Evolutionary conservation across 176 grass and related monocot species (phyloP).

Genomic region (Cenchrus purpureus): DNA sequence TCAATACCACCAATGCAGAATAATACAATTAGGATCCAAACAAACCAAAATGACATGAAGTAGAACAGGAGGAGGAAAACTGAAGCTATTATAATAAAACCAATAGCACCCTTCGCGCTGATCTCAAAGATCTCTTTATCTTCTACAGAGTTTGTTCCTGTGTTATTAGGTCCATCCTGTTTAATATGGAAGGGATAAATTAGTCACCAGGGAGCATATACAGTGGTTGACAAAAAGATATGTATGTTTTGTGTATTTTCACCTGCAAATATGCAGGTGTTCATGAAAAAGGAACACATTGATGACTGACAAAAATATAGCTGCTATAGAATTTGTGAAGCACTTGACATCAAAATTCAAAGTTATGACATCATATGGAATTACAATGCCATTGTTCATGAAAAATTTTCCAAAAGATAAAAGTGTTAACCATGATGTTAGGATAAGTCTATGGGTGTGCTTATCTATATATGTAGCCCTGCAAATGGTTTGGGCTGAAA

Average conservation of each 20-base stretch:
- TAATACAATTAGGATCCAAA: slow-evolving; percentile 87
- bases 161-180: slow-evolving; percentile 73
- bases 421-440: background rate
- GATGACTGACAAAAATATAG: background rate
- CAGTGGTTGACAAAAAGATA: background rate
- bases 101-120: slow-evolving; percentile 77
- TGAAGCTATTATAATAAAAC: slow-evolving; percentile 90
- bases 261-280: slow-evolving; percentile 8
- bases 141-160: slow-evolving; percentile 43
- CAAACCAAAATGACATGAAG: slow-evolving; percentile 96
- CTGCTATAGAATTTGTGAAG: background rate
- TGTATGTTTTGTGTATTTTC: background rate
- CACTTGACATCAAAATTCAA: slow-evolving; percentile 26
- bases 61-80: slow-evolving; percentile 96
- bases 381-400: background rate
- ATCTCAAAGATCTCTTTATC: slow-evolving; percentile 95
- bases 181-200: slow-evolving; percentile 42
- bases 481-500: no score
- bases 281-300: background rate
- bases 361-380: slow-evolving; percentile 9
- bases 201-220: background rate
- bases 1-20: slow-evolving; percentile 98
- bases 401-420: background rate
- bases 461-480: no score
- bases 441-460: no score